phyloP scores from a whole-genome alignment of 1,284 basidiomycete genomes.

The Fomitopsis palustris region DNA sequence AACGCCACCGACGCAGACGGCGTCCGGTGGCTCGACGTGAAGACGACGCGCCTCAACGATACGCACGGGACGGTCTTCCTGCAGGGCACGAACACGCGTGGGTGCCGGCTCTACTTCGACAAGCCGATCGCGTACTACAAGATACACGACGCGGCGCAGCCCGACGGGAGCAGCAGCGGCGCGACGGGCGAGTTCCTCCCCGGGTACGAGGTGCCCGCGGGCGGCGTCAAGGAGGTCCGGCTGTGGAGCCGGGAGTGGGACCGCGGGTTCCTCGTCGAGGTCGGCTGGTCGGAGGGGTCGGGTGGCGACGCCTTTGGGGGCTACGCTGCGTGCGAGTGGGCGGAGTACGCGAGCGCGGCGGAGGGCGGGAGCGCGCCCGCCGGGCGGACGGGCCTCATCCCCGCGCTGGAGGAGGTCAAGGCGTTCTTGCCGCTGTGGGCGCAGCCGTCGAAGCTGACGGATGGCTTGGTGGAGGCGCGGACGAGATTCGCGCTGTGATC shows the following conservation, averaged over 20 bases:
- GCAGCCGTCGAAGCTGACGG: constrained; percentile 50
- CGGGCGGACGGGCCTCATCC: constrained; percentile 44
- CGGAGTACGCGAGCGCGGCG: constrained; percentile 59
- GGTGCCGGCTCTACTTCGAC: constrained; percentile 61
- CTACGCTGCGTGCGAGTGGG: constrained; percentile 65
- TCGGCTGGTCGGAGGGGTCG: constrained; percentile 38
- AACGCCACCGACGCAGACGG: not conserved
- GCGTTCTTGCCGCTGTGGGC: constrained; percentile 68
- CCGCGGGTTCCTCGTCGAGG: constrained; percentile 51
- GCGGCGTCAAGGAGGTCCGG: constrained; percentile 43
- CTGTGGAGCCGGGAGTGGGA: constrained; percentile 75
- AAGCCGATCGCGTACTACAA: constrained; percentile 42
- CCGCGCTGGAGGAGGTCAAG: constrained; percentile 69
- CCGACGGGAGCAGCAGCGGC: too few relatives aligned
- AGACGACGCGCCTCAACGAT: constrained; percentile 32
- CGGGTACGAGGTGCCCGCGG: constrained; percentile 39
- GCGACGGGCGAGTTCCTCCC: constrained; percentile 37
- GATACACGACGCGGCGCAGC: constrained; percentile 26
- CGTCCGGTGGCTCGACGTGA: constrained; percentile 26
- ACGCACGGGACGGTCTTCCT: constrained; percentile 36
- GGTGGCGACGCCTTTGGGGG: constrained; percentile 37
- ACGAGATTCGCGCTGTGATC: constrained; percentile 44
- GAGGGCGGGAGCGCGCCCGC: constrained; percentile 32
- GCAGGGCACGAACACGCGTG: constrained; percentile 53
- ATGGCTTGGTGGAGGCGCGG: constrained; percentile 61